Evolutionary conservation across 345 rosid species (phyloP).

Genomic region (Brassica rapa): DNA sequence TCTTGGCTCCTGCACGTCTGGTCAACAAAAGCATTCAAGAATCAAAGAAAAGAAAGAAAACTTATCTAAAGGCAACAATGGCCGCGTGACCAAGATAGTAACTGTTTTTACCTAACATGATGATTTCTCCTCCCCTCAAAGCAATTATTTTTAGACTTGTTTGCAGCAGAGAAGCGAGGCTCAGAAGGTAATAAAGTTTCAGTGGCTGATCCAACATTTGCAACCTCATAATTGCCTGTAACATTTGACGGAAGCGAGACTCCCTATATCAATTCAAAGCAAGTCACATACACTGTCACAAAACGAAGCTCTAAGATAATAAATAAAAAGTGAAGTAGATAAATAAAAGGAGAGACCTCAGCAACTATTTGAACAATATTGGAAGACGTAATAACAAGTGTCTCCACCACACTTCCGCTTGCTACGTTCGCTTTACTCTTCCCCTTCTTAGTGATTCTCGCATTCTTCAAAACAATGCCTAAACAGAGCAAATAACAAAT

Average conservation of each 20-base stretch:
- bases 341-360: conserved; percentile 51
- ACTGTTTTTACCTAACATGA: conserved; percentile 36
- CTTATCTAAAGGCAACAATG: neutral
- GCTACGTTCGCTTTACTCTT: conserved; percentile 61
- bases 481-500: no score
- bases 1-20: conserved; percentile 55
- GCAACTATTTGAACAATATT: conserved; percentile 89
- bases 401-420: conserved; percentile 53
- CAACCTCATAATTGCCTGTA: conserved; percentile 44
- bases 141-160: conserved; percentile 24
- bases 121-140: conserved; percentile 40
- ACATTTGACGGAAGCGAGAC: conserved; percentile 55
- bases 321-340: neutral
- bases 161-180: conserved; percentile 22
- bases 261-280: conserved; percentile 48
- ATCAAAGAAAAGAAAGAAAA: conserved; percentile 28
- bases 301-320: neutral
- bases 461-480: conserved; percentile 88
- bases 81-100: neutral
- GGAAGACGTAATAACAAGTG: conserved; percentile 64
- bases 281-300: conserved; percentile 15
- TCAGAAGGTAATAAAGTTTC: conserved; percentile 41
- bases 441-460: conserved; percentile 71
- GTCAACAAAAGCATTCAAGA: conserved; percentile 37
- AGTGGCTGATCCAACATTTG: conserved; percentile 47